phyloP scores from a whole-genome alignment of 2,329 filamentous ascomycete genomes.

The Emergomyces orientalis region DNA sequence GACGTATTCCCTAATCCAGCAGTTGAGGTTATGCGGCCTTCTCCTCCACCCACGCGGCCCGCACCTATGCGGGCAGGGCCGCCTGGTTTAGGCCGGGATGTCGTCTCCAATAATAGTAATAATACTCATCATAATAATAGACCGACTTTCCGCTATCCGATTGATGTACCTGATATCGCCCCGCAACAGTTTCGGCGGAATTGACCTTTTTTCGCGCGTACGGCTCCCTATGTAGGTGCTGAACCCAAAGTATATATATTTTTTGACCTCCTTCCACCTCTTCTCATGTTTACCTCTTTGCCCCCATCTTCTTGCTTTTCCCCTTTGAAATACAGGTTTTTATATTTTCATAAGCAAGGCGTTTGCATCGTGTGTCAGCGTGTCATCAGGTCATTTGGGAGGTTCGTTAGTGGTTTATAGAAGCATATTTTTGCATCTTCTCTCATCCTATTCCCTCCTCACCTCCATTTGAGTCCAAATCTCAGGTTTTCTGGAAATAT shows the following conservation, averaged over 20 bases:
- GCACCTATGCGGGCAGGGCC: background rate
- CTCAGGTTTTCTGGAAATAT: too few species aligned
- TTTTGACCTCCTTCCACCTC: background rate
- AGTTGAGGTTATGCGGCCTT: background rate
- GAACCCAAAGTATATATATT: too few species aligned
- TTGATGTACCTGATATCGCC: background rate
- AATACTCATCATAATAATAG: background rate
- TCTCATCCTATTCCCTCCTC: background rate
- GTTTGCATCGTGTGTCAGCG: background rate
- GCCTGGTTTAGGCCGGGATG: background rate
- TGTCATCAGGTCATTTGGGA: too few species aligned
- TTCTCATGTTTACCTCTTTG: background rate
- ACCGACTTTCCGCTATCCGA: background rate
- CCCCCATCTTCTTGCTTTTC: background rate
- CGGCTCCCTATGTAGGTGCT: background rate
- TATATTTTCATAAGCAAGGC: background rate
- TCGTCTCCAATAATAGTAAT: background rate
- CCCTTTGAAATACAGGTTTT: background rate
- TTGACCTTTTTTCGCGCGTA: background rate
- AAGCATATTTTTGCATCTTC: background rate
- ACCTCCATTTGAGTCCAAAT: too few species aligned
- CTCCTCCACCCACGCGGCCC: background rate
- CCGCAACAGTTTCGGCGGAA: background rate
- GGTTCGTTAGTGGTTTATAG: too few species aligned
- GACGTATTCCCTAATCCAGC: too few species aligned